Evolutionary conservation across 2,329 filamentous ascomycete species (phyloP).

Genomic region (Aschersonia sp.): DNA sequence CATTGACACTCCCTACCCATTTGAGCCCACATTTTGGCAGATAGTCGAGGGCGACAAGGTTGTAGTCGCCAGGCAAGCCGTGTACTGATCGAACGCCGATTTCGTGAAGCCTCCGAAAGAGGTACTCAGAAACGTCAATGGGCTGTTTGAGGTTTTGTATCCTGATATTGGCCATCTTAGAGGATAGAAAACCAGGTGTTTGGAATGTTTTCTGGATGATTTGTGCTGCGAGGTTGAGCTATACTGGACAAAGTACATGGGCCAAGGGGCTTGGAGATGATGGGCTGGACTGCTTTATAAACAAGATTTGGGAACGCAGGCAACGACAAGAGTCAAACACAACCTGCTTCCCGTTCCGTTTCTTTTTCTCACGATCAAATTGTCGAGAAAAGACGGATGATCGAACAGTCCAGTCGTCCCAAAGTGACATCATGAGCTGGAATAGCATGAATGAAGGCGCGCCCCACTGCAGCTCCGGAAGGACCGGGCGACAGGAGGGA

Average conservation of each 20-base stretch:
- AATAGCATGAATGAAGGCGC: not conserved
- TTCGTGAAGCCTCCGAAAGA: conserved; percentile 50
- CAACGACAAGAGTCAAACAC: too few relatives aligned
- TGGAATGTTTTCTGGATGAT: not conserved
- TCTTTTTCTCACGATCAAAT: not conserved
- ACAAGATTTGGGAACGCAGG: not conserved
- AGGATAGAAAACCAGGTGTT: not conserved
- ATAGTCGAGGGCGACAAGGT: conserved; percentile 54
- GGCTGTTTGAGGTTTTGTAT: conserved; percentile 30
- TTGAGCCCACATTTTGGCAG: conserved; percentile 40
- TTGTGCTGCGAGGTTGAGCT: not conserved
- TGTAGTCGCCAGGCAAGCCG: conserved; percentile 61
- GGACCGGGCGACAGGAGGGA: not conserved
- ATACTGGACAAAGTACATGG: too few relatives aligned
- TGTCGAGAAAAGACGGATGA: not conserved
- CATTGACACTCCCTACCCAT: conserved; percentile 58
- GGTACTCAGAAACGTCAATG: conserved; percentile 50
- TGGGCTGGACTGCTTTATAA: not conserved
- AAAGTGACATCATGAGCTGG: not conserved
- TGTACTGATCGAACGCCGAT: conserved; percentile 51
- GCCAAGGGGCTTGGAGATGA: not conserved
- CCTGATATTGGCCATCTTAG: conserved; percentile 21
- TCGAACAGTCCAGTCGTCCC: not conserved
- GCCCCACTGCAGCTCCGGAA: conserved; percentile 1
- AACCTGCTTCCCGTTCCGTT: not conserved